Evolutionary conservation across 2,329 filamentous ascomycete species (phyloP).

Genomic region (Colletotrichum sp.): DNA sequence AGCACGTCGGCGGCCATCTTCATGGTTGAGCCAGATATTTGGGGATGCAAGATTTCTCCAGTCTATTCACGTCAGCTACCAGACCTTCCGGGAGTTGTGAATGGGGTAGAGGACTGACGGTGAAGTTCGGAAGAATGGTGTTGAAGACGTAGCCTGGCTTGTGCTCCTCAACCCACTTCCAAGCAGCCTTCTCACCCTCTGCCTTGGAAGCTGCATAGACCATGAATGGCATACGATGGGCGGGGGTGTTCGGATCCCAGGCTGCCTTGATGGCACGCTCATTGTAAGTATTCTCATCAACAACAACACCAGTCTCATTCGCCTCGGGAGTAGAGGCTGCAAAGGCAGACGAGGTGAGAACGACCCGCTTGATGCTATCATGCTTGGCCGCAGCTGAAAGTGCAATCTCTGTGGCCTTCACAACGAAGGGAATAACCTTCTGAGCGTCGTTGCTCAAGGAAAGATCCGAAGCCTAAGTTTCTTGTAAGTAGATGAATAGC

Average conservation of each 20-base stretch:
- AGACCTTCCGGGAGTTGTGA: not conserved
- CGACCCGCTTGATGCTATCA: conserved; percentile 41
- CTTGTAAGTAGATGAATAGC: conserved; percentile 13
- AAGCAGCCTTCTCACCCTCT: conserved; percentile 39
- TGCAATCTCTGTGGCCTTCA: conserved; percentile 31
- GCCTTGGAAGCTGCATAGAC: conserved; percentile 45
- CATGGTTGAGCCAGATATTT: conserved; percentile 20
- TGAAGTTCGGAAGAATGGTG: conserved; percentile 32
- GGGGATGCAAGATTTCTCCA: conserved; percentile 12
- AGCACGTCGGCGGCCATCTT: not conserved
- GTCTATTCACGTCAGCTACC: not conserved
- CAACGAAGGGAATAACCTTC: conserved; percentile 37
- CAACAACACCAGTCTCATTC: conserved; percentile 6
- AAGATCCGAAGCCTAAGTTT: conserved; percentile 35
- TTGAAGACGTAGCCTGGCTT: conserved; percentile 37
- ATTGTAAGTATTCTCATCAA: conserved; percentile 37
- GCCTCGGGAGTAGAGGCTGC: conserved; percentile 25
- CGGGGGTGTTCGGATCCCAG: conserved; percentile 42
- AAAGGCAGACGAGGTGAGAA: conserved; percentile 42
- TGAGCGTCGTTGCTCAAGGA: conserved; percentile 39
- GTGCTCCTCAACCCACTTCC: conserved; percentile 40
- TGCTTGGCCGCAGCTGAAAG: conserved; percentile 38
- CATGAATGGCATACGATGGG: conserved; percentile 18
- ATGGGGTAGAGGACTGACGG: conserved; percentile 5
- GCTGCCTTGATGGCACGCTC: conserved; percentile 36